Base-by-base conservation (phyloP, 192 early-diverging fungal species). In the Phlyctochytrium bullatum region DNA sequence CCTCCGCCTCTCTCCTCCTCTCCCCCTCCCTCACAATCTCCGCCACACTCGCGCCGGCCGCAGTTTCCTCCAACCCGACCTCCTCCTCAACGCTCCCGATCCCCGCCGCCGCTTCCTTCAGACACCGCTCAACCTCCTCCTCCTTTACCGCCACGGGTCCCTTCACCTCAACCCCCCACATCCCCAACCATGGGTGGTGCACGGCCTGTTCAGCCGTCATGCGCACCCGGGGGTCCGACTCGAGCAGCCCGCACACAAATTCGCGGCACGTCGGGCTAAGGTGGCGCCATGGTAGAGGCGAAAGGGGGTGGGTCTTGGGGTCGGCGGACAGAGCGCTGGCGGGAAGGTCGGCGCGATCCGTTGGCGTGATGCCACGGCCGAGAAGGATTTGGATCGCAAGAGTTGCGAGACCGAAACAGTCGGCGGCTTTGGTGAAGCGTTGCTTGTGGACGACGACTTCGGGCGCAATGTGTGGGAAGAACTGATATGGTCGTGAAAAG, bases 391-490 rank as follows among this genome's bases (percentile, higher is more conserved):
- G 34, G 23, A 69, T 33, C 3, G 61, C 12, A 32, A 57, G 52
- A 12, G 61, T 59, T 12, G 58, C 67, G 24, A 69, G 23, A 2
- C 67, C 67, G 54, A 62, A 69, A 32, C 59, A 36, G 33, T 69
- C 67, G 2, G 36, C 50, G 3, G 59, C 28, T 51, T 62, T 61
- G 10, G 24, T 24, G 50, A 63, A 69, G 20, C 59, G 61, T 30
- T 23, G 31, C 12, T 59, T 59, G 28, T 62, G 51, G 3, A 67
- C 53, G 51, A 69, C 58, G 40, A 47, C 10, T 28, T 69, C 67
- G 2, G 67, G 67, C 20, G 67, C 67, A 69, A 69, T 69, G 32
- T 69, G 60, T 47, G 40, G 40, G 20, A 47, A 47, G 40, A 6
- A 47, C 40, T 47, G 40, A 28, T 51, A 16, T 2, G 59, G 60